These are phyloP conservation scores for Penicillium polonicum DNA, from an alignment of 2,329 filamentous ascomycete species.

Conservation along the genomic window DNA sequence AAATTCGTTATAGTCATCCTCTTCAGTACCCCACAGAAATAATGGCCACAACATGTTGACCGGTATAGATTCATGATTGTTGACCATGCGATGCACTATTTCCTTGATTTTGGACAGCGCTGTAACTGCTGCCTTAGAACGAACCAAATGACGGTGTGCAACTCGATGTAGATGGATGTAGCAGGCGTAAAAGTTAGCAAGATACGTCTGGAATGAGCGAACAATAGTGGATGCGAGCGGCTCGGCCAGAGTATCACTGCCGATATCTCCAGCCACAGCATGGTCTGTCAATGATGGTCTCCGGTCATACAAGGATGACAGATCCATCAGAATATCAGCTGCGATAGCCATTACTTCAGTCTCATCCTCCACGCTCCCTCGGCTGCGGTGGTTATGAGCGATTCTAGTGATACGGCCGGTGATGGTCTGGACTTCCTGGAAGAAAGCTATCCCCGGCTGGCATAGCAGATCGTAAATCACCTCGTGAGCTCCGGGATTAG, in stretches of 20 bases:
- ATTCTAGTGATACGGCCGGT: conserved; percentile 58
- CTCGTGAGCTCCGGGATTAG: neutral
- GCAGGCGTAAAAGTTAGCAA: conserved; percentile 58
- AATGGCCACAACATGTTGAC: conserved; percentile 60
- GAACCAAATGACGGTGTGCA: conserved; percentile 52
- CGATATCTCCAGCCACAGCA: conserved; percentile 53
- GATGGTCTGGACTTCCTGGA: conserved; percentile 58
- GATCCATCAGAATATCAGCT: conserved; percentile 51
- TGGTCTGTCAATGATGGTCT: conserved; percentile 57
- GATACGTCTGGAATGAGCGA: conserved; percentile 55
- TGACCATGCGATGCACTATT: neutral
- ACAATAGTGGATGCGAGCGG: conserved; percentile 51
- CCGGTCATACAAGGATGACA: conserved; percentile 52
- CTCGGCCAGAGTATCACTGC: conserved; percentile 50
- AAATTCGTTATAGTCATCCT: conserved; percentile 49
- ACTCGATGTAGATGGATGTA: conserved; percentile 59
- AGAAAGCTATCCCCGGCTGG: conserved; percentile 40
- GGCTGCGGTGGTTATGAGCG: conserved; percentile 56
- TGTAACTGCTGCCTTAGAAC: neutral
- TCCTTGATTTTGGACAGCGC: neutral
- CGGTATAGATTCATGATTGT: conserved; percentile 30
- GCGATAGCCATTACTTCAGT: conserved; percentile 59
- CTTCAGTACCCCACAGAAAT: conserved; percentile 57
- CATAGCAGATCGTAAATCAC: neutral
- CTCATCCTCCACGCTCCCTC: conserved; percentile 58